These are phyloP conservation scores for Saccharomycopsis oosterbeekiorum DNA, from an alignment of 805 yeast genomes.

Conservation along the genomic window DNA sequence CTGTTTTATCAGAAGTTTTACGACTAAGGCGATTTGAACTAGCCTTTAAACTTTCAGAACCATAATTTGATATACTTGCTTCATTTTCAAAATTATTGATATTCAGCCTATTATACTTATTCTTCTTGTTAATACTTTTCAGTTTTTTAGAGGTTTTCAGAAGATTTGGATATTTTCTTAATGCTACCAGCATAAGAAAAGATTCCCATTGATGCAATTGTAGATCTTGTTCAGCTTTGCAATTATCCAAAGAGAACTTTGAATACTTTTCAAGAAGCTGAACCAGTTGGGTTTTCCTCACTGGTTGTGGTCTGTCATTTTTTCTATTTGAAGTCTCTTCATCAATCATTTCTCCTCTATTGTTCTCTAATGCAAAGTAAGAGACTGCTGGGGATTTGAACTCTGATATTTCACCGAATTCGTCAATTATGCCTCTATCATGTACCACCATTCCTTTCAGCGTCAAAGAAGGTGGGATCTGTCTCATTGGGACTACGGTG, in stretches of 20 bases:
- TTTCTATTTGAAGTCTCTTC: background rate
- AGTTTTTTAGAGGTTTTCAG: background rate
- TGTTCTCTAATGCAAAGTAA: background rate
- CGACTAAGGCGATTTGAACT: background rate
- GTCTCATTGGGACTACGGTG: background rate
- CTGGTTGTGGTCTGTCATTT: background rate
- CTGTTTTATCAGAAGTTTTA: background rate
- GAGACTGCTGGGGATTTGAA: background rate
- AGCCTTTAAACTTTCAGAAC: background rate
- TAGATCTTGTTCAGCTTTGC: background rate
- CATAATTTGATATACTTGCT: background rate
- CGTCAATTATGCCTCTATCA: conserved; percentile 4
- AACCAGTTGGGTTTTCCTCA: background rate
- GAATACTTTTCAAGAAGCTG: conserved; percentile 1
- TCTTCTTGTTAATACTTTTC: background rate
- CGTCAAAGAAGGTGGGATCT: background rate
- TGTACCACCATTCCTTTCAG: background rate
- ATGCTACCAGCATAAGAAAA: background rate
- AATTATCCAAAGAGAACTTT: background rate
- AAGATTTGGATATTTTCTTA: background rate
- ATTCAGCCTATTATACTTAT: background rate
- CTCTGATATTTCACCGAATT: conserved; percentile 4
- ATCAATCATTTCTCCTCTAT: background rate
- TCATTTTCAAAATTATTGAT: background rate
- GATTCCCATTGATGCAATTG: background rate